Percentiles rank a stretch among this genome's conserved stretches.
Conservation (phyloP, 148 eudicot genomes). For the Rheum nobile region DNA sequence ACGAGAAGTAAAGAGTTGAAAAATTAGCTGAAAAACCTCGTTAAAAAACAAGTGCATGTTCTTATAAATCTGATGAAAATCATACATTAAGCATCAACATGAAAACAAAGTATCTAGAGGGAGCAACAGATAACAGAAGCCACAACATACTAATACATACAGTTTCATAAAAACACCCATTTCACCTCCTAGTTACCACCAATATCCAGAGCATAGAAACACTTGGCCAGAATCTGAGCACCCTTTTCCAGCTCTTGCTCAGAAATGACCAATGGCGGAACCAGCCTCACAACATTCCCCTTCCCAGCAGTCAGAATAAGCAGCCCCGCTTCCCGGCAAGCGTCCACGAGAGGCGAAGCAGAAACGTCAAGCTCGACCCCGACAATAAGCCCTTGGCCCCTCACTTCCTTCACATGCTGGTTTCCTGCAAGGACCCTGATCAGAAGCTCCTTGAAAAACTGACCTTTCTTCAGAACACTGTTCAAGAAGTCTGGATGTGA, state of each 20-base stretch:
- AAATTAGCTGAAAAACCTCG: no score
- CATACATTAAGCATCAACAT: background rate
- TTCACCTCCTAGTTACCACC: constrained; percentile 5
- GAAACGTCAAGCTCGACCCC: constrained; percentile 68
- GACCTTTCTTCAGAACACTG: constrained; percentile 53
- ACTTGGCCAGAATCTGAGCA: constrained; percentile 43
- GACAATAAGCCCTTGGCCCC: constrained; percentile 66
- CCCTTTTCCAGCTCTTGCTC: constrained; percentile 55
- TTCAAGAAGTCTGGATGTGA: constrained; percentile 47
- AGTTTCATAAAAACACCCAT: background rate
- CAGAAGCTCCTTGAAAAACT: constrained; percentile 41
- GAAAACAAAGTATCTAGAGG: background rate
- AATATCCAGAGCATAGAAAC: constrained; percentile 56
- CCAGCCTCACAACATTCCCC: constrained; percentile 74
- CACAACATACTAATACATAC: background rate
- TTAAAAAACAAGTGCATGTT: no score
- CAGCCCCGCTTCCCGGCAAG: constrained; percentile 57
- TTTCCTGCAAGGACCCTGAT: constrained; percentile 44
- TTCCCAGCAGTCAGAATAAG: constrained; percentile 83
- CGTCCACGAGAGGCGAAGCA: constrained; percentile 61
- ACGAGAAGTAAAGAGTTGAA: no score
- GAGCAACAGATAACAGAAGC: background rate
- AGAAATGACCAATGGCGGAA: constrained; percentile 78
- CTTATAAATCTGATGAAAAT: background rate
- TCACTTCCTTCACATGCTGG: constrained; percentile 59